phyloP scores from a whole-genome alignment of 139 green algal species.

The Volvox reticuliferus region DNA sequence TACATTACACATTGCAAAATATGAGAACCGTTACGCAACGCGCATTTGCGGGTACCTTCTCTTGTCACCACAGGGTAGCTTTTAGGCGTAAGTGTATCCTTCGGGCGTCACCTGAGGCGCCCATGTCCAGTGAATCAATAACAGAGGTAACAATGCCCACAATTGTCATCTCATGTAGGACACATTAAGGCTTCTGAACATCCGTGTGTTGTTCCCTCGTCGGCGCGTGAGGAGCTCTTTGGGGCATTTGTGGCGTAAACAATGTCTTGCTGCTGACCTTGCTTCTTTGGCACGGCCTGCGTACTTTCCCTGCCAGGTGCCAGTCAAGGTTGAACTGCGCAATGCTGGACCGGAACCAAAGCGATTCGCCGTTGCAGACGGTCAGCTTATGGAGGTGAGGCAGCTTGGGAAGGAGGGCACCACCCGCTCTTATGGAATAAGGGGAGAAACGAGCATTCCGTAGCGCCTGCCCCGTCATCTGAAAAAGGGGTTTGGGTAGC shows the following conservation, averaged over 20 bases:
- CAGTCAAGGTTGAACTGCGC: conserved; percentile 15
- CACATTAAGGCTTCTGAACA: no score
- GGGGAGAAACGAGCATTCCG: no score
- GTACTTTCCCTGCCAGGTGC: no score
- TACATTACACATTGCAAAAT: not conserved
- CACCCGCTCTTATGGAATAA: no score
- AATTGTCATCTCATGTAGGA: no score
- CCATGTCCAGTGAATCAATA: not conserved
- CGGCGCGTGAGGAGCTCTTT: no score
- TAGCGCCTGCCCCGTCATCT: no score
- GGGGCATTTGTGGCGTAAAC: no score
- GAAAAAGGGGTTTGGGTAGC: no score
- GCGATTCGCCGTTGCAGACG: conserved; percentile 62
- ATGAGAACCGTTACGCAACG: not conserved
- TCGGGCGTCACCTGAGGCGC: not conserved
- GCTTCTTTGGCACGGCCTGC: no score
- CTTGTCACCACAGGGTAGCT: not conserved
- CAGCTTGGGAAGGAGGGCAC: not conserved
- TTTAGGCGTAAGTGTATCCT: not conserved
- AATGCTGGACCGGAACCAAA: conserved; percentile 66
- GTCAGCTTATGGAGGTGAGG: conserved; percentile 51
- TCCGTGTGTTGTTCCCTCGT: no score
- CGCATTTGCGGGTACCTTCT: not conserved
- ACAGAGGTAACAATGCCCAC: not conserved
- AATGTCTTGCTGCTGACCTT: no score